Conservation (phyloP, 805 yeast genomes). For the Lipomyces sp. region DNA sequence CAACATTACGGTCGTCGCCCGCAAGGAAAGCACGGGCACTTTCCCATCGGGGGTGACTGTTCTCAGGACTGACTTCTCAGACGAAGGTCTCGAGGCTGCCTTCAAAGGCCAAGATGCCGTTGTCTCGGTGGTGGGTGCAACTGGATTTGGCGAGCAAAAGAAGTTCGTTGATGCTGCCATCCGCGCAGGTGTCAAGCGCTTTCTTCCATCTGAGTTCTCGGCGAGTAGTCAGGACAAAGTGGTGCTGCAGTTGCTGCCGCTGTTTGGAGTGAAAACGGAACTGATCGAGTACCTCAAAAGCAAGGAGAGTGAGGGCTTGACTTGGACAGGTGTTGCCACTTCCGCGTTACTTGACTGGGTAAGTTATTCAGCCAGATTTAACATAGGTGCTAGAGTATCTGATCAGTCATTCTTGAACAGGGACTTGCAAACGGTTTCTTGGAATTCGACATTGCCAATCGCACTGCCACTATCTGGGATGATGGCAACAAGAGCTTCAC, state of each 20-base stretch:
- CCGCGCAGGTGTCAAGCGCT: not conserved
- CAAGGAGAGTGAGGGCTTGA: not conserved
- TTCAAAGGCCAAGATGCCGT: not conserved
- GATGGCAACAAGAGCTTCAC: not conserved
- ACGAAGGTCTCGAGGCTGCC: not conserved
- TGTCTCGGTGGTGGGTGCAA: too few relatives aligned
- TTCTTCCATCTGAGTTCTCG: not conserved
- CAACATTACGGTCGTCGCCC: not conserved
- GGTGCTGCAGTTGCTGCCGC: not conserved
- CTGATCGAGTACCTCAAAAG: too few relatives aligned
- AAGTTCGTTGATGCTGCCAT: not conserved
- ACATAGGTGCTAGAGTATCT: not conserved
- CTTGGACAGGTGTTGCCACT: not conserved
- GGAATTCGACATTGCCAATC: not conserved
- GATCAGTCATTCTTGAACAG: not conserved
- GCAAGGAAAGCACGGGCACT: not conserved
- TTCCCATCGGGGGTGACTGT: not conserved
- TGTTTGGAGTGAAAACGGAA: not conserved
- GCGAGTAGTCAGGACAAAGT: not conserved
- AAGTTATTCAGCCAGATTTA: not conserved
- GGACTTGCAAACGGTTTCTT: not conserved
- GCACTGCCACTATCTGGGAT: not conserved
- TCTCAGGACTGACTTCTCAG: not conserved
- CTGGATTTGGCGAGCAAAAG: not conserved
- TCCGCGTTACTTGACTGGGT: not conserved